A percentile compares a stretch with the other conserved stretches of the same genome.
Evolutionary conservation across 805 yeast genomes (phyloP).

Genomic region (Saturnispora hagleri): DNA sequence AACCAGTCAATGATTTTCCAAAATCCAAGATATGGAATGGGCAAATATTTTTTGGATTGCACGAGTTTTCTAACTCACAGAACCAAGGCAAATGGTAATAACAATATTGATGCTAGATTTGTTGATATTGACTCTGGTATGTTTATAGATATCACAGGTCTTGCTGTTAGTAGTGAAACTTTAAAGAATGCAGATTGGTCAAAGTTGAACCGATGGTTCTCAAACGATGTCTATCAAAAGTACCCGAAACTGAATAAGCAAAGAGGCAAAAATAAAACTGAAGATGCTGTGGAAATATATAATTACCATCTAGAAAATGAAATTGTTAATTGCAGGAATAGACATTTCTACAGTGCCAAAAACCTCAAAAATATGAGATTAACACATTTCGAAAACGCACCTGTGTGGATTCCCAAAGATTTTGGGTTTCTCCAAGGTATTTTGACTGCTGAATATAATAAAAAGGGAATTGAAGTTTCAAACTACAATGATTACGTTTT

Average conservation of each 20-base stretch:
- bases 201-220: not conserved
- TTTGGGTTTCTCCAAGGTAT: not conserved
- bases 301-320: constrained; percentile 5
- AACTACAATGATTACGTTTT: constrained; percentile 6
- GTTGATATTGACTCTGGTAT: constrained; percentile 62
- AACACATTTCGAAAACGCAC: constrained; percentile 51
- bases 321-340: constrained; percentile 47
- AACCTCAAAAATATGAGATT: constrained; percentile 45
- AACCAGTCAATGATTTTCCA: constrained; percentile 38
- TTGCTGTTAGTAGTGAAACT: constrained; percentile 35
- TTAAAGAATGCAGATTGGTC: constrained; percentile 2
- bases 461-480: not conserved
- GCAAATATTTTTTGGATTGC: constrained; percentile 26
- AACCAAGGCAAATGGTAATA: constrained; percentile 44
- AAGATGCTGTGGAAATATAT: not conserved
- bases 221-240: not conserved
- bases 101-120: constrained; percentile 64
- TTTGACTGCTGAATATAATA: constrained; percentile 7
- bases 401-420: constrained; percentile 42
- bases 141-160: constrained; percentile 64
- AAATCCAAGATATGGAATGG: constrained; percentile 24
- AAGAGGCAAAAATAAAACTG: not conserved
- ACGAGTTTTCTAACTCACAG: constrained; percentile 39
- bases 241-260: not conserved
- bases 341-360: constrained; percentile 41